Base-by-base conservation (phyloP, 2,329 filamentous ascomycete species). In the Penicillium sp. region DNA sequence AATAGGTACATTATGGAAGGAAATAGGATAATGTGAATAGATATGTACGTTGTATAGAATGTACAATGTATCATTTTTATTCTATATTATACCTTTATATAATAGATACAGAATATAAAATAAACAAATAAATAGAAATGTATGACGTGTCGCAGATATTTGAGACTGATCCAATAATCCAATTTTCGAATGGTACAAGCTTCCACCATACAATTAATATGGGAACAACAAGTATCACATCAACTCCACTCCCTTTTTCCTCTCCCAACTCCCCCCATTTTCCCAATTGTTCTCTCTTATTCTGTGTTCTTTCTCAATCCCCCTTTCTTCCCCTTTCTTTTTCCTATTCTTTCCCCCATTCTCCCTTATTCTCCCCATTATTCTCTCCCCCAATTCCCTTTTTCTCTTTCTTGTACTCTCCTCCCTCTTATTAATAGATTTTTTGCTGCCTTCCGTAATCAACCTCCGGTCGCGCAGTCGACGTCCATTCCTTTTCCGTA, bases 401-500 rank as follows among this genome's bases (percentile, higher is more conserved):
- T 49, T 49, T 53, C 42, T 56, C 49, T 55, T 45, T 59, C 39
- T 45, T 53, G 49, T 55, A 52, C 56, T 54, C 48, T 47, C 48
- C 41, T 45, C 53, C n/a, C 17, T 35, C 53, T 59, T 59, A 56
- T 55, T 59, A 59, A 59, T 59, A 59, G 53, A 58, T 58, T 57
- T 45, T 57, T 45, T 47, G 6, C 41, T 29, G 50, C 50, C 50
- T 53, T 53, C 50, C 52, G 52, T 55, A 53, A 57, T 52, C 50
- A 56, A 54, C 71, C 64, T 68, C 62, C 61, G 64, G 54, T 53
- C 53, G 43, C 45, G 35, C 50, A 43, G 43, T 65, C 61, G 58
- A 65, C 62, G 59, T 66, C 62, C 65, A 66, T 61, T 67, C 65
- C 61, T 70, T 70, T 47, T 39, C 35, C 45, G 47, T 50, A 42